Evolutionary conservation across 352 stramenopile species (phyloP), one percentile per base, ranked within the genome.

Genomic region (Phytophthora melonis): DNA sequence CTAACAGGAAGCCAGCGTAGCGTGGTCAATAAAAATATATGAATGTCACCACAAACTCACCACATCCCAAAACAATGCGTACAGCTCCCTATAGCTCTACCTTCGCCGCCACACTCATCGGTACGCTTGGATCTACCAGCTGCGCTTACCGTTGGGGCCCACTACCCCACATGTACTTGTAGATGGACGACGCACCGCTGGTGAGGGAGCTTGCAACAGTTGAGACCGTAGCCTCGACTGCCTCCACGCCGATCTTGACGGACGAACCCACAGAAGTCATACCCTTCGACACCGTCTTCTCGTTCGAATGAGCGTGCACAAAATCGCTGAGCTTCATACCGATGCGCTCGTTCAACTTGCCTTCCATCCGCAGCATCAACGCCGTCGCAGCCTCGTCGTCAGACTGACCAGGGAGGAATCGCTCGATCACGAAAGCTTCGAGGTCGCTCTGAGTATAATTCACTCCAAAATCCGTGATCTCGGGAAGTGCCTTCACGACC

Each of bases 361-460:
- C 89, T 66, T 96, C 89, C 89, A 96, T 96, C 43, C 89, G 85
- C 56, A 96, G 68, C 77, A 91, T 92, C 30, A 96, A 69, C 27
- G 89, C 89, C 9, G 85, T 94, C 9, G 89, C 89, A 2, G 89
- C 89, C 41, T 96, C 89, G 49, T 96, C 89, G 55, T 96, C 89
- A 0, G 84, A 89, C 70, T 96, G 89, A 8, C 89, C 89, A 3
- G 89, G 89, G 58, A 96, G 47, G 36, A 96, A 96, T 9, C 89
- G 86, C 67, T 96, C 89, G 32, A 96, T 88, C 3, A 96, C 76
- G 62, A 96, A 96, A 6, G 87, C 86, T 43, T 96, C 89, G 14
- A 96, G 78, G 63, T 94, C 89, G 68, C 79, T 93, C 54, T 94
- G 89, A 14, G 89, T 96, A 75, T 96, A 96, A 71, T 92, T 96